phyloP scores from a whole-genome alignment of 441 rosid species.

The Pelargonium myrrhifolium region DNA sequence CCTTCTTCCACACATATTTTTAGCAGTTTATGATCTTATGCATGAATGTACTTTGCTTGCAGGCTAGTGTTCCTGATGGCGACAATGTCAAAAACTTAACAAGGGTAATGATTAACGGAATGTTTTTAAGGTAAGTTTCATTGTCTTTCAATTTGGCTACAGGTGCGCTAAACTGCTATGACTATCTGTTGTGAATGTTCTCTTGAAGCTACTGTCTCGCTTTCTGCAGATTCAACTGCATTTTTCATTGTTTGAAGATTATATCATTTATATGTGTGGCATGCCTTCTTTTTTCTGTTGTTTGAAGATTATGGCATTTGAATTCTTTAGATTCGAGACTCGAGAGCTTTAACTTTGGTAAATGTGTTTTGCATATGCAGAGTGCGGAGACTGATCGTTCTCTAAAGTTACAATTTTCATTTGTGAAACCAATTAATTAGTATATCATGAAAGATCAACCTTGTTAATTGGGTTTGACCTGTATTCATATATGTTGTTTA shows the following conservation, averaged over 20 bases:
- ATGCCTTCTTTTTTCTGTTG: constrained; percentile 4
- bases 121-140: constrained; percentile 67
- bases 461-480: neutral
- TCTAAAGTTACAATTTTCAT: neutral
- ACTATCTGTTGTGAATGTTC: constrained; percentile 1
- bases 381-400: constrained; percentile 1
- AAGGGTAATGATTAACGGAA: constrained; percentile 64
- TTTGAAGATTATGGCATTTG: neutral
- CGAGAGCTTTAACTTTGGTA: neutral
- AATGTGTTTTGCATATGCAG: neutral
- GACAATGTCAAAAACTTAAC: constrained; percentile 70
- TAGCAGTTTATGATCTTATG: constrained; percentile 19
- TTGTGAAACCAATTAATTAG: too few species aligned
- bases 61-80: constrained; percentile 95
- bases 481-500: neutral
- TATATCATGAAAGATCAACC: too few species aligned
- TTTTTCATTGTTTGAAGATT: constrained; percentile 12
- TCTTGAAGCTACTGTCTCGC: neutral
- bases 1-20: neutral
- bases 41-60: constrained; percentile 27
- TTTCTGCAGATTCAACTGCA: constrained; percentile 7
- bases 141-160: constrained; percentile 5
- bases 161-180: neutral
- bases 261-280: constrained; percentile 12
- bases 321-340: neutral